Base-by-base conservation (phyloP, 2,329 filamentous ascomycete genomes). In the Acrocalymma vagum region DNA sequence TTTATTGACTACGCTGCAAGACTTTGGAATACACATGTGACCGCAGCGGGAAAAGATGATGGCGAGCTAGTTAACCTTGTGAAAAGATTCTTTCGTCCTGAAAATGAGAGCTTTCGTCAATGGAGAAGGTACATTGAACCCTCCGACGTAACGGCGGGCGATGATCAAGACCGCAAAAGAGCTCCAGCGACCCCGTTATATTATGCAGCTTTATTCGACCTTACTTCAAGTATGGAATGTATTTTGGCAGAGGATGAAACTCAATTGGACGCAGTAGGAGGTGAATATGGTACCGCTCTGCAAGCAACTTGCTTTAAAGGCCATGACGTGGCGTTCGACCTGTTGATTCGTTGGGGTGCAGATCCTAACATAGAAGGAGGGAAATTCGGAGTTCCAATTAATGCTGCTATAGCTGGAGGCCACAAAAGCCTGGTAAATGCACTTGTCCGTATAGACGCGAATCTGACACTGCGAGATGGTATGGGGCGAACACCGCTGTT, bases 361-460 rank as follows among this genome's bases (percentile, higher is more conserved):
- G 22, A 38, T 30, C 38, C 38, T 32, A 48, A 48, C 29, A 18
- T 41, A 15, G 31, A 44, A 30, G 45, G 34, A 26, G 45, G 40
- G 17, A 25, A 20, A 17, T 48, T 35, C 20, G 40, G 45, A 17
- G 20, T 41, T 28, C n/a, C 45, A 16, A 48, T 48, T 3, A 48
- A 40, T 37, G 45, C 45, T 18, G 40, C 45, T 16, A 38, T 44
- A 28, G 15, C 15, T 20, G 30, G 13, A n/a, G 36, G 40, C 20
- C 28, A 34, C 9, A 37, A 18, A 27, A 16, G 24, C 15, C 22
- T 44, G 11, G 45, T 48, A 15, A 32, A 36, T 17, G 23, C 27
- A 14, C 27, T 45, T 21, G 27, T 44, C 17, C 6, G 27, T 17
- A 15, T 32, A 17, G 25, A 25, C 20, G 34, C 20, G n/a, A 18